Percentiles rank a stretch among this genome's conserved stretches.
Conservation (phyloP, 2,329 filamentous ascomycete genomes). For the Madurella mycetomatis region DNA sequence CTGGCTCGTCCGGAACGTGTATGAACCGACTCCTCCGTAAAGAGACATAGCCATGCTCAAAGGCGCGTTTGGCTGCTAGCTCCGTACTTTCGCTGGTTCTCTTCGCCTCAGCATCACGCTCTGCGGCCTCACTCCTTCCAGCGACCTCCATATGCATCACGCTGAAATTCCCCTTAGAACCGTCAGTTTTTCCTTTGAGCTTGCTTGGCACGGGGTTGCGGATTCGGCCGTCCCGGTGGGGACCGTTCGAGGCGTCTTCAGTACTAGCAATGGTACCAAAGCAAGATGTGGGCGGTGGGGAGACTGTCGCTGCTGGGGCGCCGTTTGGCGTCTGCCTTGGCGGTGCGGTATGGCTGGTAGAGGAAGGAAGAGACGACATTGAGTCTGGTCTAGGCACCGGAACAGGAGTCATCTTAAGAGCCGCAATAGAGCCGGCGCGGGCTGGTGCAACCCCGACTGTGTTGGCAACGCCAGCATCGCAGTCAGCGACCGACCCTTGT, state of each 20-base stretch:
- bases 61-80: conserved; percentile 52
- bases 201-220: conserved; percentile 59
- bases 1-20: conserved; percentile 29
- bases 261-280: conserved; percentile 22
- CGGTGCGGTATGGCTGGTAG: conserved; percentile 1
- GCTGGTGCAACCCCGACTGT: conserved; percentile 1
- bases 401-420: neutral
- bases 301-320: neutral
- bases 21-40: conserved; percentile 41
- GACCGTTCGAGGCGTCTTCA: conserved; percentile 23
- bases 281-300: conserved; percentile 1
- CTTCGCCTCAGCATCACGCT: conserved; percentile 53
- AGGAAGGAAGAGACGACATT: conserved; percentile 11
- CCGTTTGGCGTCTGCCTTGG: conserved; percentile 6
- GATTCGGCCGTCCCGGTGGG: conserved; percentile 44
- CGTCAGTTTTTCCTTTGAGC: conserved; percentile 54
- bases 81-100: conserved; percentile 59
- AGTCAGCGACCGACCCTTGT: neutral
- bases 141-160: conserved; percentile 58
- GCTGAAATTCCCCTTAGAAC: conserved; percentile 56
- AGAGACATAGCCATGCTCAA: conserved; percentile 50
- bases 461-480: neutral
- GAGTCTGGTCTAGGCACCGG: neutral
- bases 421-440: conserved; percentile 1
- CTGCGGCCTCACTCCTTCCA: conserved; percentile 42